A percentile compares a stretch with the other conserved stretches of the same genome.
phyloP scores from a whole-genome alignment of 2,329 filamentous ascomycete genomes.

The Hysterium pulicare region DNA sequence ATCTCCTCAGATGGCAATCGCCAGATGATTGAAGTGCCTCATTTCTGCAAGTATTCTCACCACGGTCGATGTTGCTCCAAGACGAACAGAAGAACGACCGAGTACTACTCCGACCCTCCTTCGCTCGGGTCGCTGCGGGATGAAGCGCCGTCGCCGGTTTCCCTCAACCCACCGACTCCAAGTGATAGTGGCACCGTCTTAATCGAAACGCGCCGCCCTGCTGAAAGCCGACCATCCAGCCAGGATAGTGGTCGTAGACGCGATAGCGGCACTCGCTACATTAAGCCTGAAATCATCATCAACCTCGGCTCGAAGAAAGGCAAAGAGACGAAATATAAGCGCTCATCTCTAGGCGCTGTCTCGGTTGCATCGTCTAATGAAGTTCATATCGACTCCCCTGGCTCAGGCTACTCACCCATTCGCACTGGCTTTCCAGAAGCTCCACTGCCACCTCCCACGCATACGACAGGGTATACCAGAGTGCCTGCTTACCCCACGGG shows the following conservation, averaged over 20 bases:
- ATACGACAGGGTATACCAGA: conserved; percentile 16
- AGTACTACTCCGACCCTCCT: conserved; percentile 19
- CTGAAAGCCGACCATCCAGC: conserved; percentile 24
- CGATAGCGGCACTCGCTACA: conserved; percentile 10
- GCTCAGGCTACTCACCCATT: conserved; percentile 20
- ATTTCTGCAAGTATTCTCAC: conserved; percentile 20
- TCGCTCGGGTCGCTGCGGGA: conserved; percentile 17
- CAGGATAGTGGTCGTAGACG: conserved; percentile 14
- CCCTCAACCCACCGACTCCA: conserved; percentile 29
- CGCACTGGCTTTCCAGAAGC: conserved; percentile 33
- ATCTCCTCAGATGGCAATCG: conserved; percentile 22
- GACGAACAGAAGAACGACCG: conserved; percentile 17
- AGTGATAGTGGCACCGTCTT: conserved; percentile 17
- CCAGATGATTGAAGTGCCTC: conserved; percentile 21
- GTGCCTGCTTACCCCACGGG: conserved; percentile 16
- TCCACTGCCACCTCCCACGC: conserved; percentile 14
- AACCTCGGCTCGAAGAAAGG: conserved; percentile 23
- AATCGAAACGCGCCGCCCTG: conserved; percentile 23
- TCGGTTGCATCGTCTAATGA: conserved; percentile 21
- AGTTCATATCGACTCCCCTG: conserved; percentile 26
- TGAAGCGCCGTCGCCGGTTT: conserved; percentile 26
- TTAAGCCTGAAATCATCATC: conserved; percentile 29
- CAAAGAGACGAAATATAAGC: conserved; percentile 25
- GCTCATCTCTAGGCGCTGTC: conserved; percentile 20
- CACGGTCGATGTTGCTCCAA: conserved; percentile 22